A percentile compares a stretch with the other conserved stretches of the same genome.
These are phyloP conservation scores for Microsporum ferrugineum DNA, from an alignment of 2,329 filamentous ascomycete genomes.

Conservation along the genomic window DNA sequence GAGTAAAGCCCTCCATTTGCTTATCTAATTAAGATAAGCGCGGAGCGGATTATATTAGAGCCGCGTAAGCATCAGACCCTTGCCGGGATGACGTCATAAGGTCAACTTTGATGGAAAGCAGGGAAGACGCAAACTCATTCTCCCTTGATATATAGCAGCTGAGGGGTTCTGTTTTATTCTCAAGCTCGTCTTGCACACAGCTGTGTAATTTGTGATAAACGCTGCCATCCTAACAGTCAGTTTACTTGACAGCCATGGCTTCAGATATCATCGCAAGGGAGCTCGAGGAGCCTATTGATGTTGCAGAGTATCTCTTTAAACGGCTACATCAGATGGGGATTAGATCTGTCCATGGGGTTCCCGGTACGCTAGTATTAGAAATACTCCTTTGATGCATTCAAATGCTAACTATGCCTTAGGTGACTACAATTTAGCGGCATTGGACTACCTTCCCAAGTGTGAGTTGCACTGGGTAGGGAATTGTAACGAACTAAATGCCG, in stretches of 20 bases:
- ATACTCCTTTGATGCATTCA: neutral
- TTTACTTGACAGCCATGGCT: constrained; percentile 20
- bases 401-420: constrained; percentile 16
- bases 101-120: neutral
- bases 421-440: constrained; percentile 59
- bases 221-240: neutral
- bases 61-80: neutral
- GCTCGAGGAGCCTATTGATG: constrained; percentile 34
- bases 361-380: constrained; percentile 32
- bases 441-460: constrained; percentile 53
- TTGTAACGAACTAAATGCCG: constrained; percentile 62
- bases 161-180: neutral
- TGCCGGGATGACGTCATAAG: neutral
- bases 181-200: neutral
- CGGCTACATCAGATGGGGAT: constrained; percentile 41
- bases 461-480: constrained; percentile 55
- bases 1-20: neutral
- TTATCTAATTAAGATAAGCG: neutral
- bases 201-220: neutral
- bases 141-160: neutral
- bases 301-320: constrained; percentile 41
- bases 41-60: neutral
- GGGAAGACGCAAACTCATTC: neutral
- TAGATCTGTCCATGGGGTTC: constrained; percentile 41
- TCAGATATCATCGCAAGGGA: constrained; percentile 35